phyloP scores from a whole-genome alignment of 129 eudicot genomes.

The Lactuca saligna region DNA sequence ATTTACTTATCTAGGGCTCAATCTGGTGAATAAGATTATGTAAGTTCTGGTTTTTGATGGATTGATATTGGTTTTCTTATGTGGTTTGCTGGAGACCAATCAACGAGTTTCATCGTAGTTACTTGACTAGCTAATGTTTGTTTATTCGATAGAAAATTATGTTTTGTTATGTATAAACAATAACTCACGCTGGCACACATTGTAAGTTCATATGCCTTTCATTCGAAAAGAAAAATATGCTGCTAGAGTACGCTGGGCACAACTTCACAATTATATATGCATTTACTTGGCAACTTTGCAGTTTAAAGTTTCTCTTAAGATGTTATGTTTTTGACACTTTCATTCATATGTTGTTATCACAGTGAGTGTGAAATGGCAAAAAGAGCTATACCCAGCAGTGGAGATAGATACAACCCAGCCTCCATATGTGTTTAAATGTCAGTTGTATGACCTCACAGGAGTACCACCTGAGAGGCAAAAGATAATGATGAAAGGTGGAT shows the following conservation, averaged over 20 bases:
- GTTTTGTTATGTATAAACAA: neutral
- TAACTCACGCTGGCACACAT: neutral
- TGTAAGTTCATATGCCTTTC: neutral
- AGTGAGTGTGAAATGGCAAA: conserved; percentile 99
- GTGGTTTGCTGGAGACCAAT: neutral
- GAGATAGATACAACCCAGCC: conserved; percentile 96
- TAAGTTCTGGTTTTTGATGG: conserved; percentile 15
- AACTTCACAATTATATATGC: neutral
- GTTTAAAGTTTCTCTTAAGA: conserved; percentile 15
- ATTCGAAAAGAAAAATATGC: conserved; percentile 10
- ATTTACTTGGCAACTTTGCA: conserved; percentile 3
- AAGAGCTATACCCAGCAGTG: conserved; percentile 65
- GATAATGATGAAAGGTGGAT: conserved; percentile 93
- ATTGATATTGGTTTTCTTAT: neutral
- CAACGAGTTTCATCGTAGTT: neutral
- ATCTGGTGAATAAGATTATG: neutral
- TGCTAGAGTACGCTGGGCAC: neutral
- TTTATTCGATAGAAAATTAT: neutral
- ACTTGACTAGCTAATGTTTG: neutral
- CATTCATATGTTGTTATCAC: conserved; percentile 24
- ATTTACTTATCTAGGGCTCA: conserved; percentile 30
- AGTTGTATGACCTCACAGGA: conserved; percentile 91
- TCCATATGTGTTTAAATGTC: conserved; percentile 89
- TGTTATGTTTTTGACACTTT: conserved; percentile 20
- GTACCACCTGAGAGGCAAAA: conserved; percentile 99